A percentile compares a stretch with the other conserved stretches of the same genome.
These are phyloP conservation scores for Diaporthe sp. DNA, from an alignment of 2,329 filamentous ascomycete genomes.

Conservation along the genomic window DNA sequence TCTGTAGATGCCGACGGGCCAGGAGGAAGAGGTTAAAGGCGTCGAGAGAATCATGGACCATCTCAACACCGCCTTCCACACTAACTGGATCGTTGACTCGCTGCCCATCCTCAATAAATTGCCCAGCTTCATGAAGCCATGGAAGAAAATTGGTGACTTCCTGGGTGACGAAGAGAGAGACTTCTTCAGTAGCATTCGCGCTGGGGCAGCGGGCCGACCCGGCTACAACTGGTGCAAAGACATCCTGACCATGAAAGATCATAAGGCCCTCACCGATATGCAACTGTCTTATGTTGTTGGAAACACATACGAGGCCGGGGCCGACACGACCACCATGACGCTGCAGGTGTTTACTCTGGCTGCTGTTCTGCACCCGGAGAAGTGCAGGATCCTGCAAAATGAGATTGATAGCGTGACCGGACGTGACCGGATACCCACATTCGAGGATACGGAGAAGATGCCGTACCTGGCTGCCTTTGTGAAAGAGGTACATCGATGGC, in stretches of 20 bases:
- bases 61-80: slow-evolving; percentile 47
- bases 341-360: slow-evolving; percentile 61
- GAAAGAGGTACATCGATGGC: slow-evolving; percentile 60
- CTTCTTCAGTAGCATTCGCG: slow-evolving; percentile 48
- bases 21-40: slow-evolving; percentile 56
- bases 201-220: slow-evolving; percentile 53
- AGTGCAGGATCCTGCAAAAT: slow-evolving; percentile 57
- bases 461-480: slow-evolving; percentile 60
- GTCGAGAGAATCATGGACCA: not conserved
- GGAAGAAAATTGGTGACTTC: slow-evolving; percentile 47
- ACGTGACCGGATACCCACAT: slow-evolving; percentile 53
- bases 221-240: slow-evolving; percentile 41
- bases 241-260: slow-evolving; percentile 46
- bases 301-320: slow-evolving; percentile 57
- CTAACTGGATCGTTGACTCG: slow-evolving; percentile 53
- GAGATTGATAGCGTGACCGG: slow-evolving; percentile 59
- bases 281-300: slow-evolving; percentile 45
- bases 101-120: slow-evolving; percentile 61
- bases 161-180: slow-evolving; percentile 56
- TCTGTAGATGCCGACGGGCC: slow-evolving; percentile 50
- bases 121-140: slow-evolving; percentile 58
- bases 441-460: slow-evolving; percentile 54
- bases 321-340: slow-evolving; percentile 58
- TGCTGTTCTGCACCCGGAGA: slow-evolving; percentile 58
- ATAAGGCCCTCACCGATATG: slow-evolving; percentile 46